Evolutionary conservation across 441 rosid species (phyloP), one percentile per base, ranked within the genome.

Genomic region (Metrosideros polymorpha): DNA sequence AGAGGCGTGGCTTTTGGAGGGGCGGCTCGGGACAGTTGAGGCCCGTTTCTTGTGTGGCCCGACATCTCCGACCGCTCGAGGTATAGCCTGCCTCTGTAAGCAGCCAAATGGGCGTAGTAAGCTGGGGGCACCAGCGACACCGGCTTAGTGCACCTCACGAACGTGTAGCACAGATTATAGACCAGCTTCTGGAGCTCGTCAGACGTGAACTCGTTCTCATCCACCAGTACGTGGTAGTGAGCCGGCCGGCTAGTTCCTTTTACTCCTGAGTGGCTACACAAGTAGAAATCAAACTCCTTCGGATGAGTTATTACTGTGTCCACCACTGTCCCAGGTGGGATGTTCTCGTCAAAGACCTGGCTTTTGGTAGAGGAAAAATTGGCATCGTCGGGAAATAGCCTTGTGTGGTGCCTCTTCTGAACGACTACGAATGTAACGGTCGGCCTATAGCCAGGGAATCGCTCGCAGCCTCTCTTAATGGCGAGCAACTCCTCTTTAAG

Each of bases 171-270:
- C 55, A 94, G 91, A 88, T 91, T 93, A 89, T 93, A 94, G 55
- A 93, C 95, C 82, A 94, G 88, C 87, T 92, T 94, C 89, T 94
- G 95, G 35, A 94, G 85, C 59, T 94, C 97, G n/a, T 94, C 95
- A 10, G 95, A 94, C 30, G 94, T 94, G 87, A 94, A 94, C 83
- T 91, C 87, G 87, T 89, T 94, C 86, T 94, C 97, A 86, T 94
- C 97, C 93, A 93, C 90, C 42, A 94, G 45, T 25, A 93, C 89
- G 82, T 93, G 97, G 87, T 94, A 94, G 89, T 94, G 97, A n/a
- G 95, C 92, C 61, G 97, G 95, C 71, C 95, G 90, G 90, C 97
- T 94, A 83, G 97, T 94, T 4, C 97, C 97, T 85, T 94, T 94
- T 42, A 92, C 93, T 15, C 97, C 97, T 85, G 93, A 89, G 66